Evolutionary conservation across 2,329 filamentous ascomycete genomes (phyloP).

Genomic region (Orbilia javanica): DNA sequence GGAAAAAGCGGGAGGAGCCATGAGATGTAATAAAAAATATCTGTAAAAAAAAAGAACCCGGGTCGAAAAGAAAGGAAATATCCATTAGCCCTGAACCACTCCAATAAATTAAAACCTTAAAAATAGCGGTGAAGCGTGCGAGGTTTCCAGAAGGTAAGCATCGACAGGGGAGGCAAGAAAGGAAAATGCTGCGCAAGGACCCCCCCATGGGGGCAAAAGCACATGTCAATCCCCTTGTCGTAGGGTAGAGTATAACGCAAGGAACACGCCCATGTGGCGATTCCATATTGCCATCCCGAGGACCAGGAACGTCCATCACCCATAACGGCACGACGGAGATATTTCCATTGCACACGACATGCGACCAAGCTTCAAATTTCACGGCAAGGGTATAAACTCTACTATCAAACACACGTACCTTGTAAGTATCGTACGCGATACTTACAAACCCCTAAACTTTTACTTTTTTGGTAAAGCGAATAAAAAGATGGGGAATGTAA

Average conservation of each 20-base stretch:
- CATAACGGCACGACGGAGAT: constrained; percentile 50
- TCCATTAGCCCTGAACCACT: constrained; percentile 5
- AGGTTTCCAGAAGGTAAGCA: constrained; percentile 31
- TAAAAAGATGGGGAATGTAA: background rate
- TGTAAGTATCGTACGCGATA: constrained; percentile 44
- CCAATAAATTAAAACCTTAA: constrained; percentile 27
- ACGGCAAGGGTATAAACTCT: background rate
- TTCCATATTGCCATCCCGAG: constrained; percentile 39
- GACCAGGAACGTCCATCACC: constrained; percentile 12
- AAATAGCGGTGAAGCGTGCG: constrained; percentile 19
- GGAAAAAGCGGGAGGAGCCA: constrained; percentile 58
- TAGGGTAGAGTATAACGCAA: constrained; percentile 14
- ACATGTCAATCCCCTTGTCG: constrained; percentile 19
- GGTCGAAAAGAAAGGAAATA: constrained; percentile 9
- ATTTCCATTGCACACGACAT: constrained; percentile 29
- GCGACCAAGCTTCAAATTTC: constrained; percentile 5
- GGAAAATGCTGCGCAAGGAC: constrained; percentile 27
- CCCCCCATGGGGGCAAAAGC: constrained; percentile 20
- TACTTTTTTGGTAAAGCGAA: background rate
- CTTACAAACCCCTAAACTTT: constrained; percentile 33
- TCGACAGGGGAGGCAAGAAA: constrained; percentile 7
- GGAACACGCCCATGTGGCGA: constrained; percentile 40
- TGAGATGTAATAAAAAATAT: constrained; percentile 42
- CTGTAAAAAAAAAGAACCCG: constrained; percentile 16
- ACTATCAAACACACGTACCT: constrained; percentile 34